Evolutionary conservation across 2,329 filamentous ascomycete genomes (phyloP), one percentile per base, ranked within the genome.

Genomic region (Neonectria coccinea): DNA sequence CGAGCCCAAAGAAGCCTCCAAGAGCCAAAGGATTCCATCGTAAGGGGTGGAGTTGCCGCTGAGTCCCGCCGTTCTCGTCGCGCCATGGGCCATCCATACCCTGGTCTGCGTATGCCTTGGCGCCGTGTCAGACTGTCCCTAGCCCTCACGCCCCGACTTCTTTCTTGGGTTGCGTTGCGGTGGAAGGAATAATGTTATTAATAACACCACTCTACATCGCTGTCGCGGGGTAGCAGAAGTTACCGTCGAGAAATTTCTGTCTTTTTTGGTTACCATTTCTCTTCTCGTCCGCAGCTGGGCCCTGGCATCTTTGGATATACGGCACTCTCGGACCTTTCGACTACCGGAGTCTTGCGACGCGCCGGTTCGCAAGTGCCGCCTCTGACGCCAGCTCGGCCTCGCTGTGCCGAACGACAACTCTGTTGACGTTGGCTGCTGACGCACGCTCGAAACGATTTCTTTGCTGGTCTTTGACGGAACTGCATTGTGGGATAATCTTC

Each of bases 381-480:
- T 45, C 25, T 42, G 57, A 61, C 57, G 53, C 53, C 31, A 39
- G 52, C 57, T 55, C 51, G 62, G 55, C 29, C 57, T 56, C 4
- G 47, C 18, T 56, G 54, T 64, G 61, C 61, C 61, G 61, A 64
- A 56, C 41, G 57, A 39, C 33, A 47, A 20, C 39, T 56, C 52
- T 50, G 64, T 63, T 72, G 68, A 73, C 71, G 69, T 73, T 67
- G 64, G 54, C 68, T 51, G 66, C 64, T 73, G 66, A 69, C 67
- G 67, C 65, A 66, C 51, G 54, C 64, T 45, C 52, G 50, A 50
- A n/a, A n/a, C 56, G 56, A n/a, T 18, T 52, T 22, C 12, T 45
- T 45, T 51, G n/a, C 36, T 33, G 55, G 44, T 50, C 29, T 57
- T 39, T 42, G 36, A 36, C 44, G 36, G 33, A 33, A 25, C 59